phyloP scores from a whole-genome alignment of 306 rosid genomes.

The Lathyrus sativus region DNA sequence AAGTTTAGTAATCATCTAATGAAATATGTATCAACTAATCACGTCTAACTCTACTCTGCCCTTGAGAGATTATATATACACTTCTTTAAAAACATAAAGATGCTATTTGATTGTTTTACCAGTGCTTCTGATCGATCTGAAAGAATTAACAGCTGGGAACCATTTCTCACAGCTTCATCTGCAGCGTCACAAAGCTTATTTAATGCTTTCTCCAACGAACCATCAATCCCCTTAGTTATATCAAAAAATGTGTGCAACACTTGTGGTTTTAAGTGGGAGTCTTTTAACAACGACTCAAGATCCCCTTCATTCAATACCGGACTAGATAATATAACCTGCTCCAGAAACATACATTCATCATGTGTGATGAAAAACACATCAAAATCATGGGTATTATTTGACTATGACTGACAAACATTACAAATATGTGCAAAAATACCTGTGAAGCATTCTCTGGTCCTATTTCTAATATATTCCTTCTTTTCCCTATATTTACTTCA shows the following conservation, averaged over 20 bases:
- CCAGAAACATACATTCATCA: constrained; percentile 41
- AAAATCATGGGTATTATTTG: constrained; percentile 20
- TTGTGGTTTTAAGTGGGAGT: constrained; percentile 69
- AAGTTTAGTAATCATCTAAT: constrained; percentile 8
- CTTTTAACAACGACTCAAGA: constrained; percentile 82
- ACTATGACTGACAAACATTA: constrained; percentile 17
- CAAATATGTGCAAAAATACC: constrained; percentile 52
- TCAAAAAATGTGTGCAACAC: constrained; percentile 84
- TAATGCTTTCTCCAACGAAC: constrained; percentile 83
- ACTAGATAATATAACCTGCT: constrained; percentile 86
- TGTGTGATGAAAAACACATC: constrained; percentile 29
- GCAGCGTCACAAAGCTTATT: constrained; percentile 93
- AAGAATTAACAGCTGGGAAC: constrained; percentile 87
- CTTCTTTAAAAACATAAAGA: constrained; percentile 13
- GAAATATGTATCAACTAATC: constrained; percentile 19
- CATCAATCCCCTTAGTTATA: constrained; percentile 86
- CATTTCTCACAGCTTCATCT: constrained; percentile 98
- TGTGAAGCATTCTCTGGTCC: constrained; percentile 96
- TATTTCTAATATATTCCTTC: constrained; percentile 83
- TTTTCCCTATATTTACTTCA: constrained; percentile 91
- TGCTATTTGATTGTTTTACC: constrained; percentile 50
- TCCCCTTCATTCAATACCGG: constrained; percentile 95
- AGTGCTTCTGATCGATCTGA: constrained; percentile 89
- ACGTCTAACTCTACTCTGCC: background rate
- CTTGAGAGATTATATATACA: constrained; percentile 28